phyloP scores from a whole-genome alignment of 495 filamentous ascomycete genomes.

The Tuber umbilicatum region DNA sequence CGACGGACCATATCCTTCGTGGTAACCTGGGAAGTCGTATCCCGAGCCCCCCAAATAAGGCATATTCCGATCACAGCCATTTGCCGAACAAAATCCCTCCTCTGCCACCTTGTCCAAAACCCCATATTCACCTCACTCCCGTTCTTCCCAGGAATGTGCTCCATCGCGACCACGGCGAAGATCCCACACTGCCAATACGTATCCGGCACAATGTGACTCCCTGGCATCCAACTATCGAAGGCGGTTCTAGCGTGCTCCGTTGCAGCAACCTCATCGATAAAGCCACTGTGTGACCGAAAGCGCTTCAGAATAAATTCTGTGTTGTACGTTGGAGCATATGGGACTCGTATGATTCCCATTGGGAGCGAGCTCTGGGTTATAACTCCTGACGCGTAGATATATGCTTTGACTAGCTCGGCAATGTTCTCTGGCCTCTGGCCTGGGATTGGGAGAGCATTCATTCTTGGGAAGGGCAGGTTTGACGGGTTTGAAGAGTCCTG shows the following conservation, averaged over 20 bases:
- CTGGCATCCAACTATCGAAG: background rate
- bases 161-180: background rate
- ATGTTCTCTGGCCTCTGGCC: background rate
- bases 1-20: background rate
- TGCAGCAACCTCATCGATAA: background rate
- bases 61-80: conserved; percentile 2
- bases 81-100: background rate
- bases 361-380: background rate
- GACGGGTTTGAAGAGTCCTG: background rate
- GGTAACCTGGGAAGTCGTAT: background rate
- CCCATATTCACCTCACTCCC: background rate
- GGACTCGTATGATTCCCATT: background rate
- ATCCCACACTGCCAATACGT: background rate
- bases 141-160: background rate
- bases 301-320: background rate
- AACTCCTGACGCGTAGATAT: background rate
- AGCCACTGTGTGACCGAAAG: background rate
- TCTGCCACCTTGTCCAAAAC: background rate
- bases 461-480: background rate
- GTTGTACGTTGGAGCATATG: background rate
- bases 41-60: background rate
- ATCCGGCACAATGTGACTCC: background rate
- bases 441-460: background rate
- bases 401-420: background rate
- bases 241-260: background rate